These are phyloP conservation scores for Stropharia rugosoannulata DNA, from an alignment of 768 basidiomycete genomes.

Conservation along the genomic window DNA sequence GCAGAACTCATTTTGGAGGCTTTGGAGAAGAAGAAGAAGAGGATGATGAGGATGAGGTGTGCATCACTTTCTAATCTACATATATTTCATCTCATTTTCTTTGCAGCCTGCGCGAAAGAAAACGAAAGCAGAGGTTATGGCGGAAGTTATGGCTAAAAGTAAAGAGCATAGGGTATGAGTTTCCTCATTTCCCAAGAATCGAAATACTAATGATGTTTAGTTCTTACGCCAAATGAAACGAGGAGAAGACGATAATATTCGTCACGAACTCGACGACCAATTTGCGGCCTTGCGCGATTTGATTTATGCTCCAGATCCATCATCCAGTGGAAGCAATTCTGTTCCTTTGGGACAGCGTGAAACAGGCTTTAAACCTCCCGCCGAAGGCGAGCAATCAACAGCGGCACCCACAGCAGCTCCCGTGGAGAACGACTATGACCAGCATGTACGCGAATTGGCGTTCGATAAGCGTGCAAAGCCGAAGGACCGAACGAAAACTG, in stretches of 20 bases:
- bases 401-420: constrained; percentile 17
- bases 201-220: constrained; percentile 37
- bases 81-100: constrained; percentile 6
- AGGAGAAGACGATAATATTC: constrained; percentile 81
- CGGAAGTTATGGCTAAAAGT: constrained; percentile 95
- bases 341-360: constrained; percentile 28
- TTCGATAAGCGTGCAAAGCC: constrained; percentile 94
- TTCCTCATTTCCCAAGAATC: constrained; percentile 8
- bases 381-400: constrained; percentile 18
- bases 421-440: constrained; percentile 81
- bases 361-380: constrained; percentile 13
- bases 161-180: constrained; percentile 85
- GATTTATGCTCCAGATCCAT: constrained; percentile 58
- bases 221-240: constrained; percentile 84
- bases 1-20: constrained; percentile 80
- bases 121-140: constrained; percentile 95
- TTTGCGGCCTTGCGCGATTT: constrained; percentile 79
- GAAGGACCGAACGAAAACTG: constrained; percentile 94
- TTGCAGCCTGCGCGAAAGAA: constrained; percentile 79
- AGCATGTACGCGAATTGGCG: constrained; percentile 86
- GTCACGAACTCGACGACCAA: constrained; percentile 86
- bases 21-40: constrained; percentile 64
- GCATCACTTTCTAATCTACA: background rate
- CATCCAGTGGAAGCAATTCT: constrained; percentile 37
- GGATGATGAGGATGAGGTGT: constrained; percentile 40